phyloP scores from a whole-genome alignment of 345 rosid genomes.

The rapeseed (Brassica napus) region Da-Ae NC_063443.1:17198501-17199000 shows the following conservation, averaged over 20 bases:
- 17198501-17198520: not conserved
- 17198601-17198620: not conserved
- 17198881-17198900: not conserved
- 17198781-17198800: not conserved
- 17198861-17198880: not conserved
- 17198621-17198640: not conserved
- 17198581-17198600: no score
- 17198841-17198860: not conserved
- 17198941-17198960: not conserved
- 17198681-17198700: not conserved
- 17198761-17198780: not conserved
- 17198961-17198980: constrained; percentile 14
- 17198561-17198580: no score
- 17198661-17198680: not conserved
- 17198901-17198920: not conserved
- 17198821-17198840: not conserved
- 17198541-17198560: not conserved
- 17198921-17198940: not conserved
- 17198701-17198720: not conserved
- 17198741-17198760: not conserved
- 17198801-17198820: not conserved
- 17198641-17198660: not conserved
- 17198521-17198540: not conserved
- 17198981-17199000: constrained; percentile 10
- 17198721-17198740: not conserved